phyloP scores from a whole-genome alignment of 768 basidiomycete species.

The Kwoniella europaea region DNA sequence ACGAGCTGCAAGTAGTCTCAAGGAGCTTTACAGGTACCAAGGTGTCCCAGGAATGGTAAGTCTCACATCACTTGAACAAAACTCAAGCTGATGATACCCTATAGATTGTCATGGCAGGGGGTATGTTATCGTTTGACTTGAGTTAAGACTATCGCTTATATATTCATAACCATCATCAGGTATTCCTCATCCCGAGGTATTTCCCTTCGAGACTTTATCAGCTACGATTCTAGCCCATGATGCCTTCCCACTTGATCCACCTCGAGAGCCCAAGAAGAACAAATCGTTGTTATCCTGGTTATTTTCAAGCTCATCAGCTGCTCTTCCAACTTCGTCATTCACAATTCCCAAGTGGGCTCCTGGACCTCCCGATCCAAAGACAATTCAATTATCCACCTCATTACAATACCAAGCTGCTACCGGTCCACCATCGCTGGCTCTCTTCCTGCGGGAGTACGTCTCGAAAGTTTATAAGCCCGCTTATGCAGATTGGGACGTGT shows the following conservation, averaged over 20 bases:
- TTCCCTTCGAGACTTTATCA: conserved; percentile 66
- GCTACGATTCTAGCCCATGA: conserved; percentile 65
- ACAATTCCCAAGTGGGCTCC: conserved; percentile 69
- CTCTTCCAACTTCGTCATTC: conserved; percentile 63
- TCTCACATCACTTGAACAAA: neutral
- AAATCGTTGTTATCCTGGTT: conserved; percentile 53
- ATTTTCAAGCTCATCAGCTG: conserved; percentile 39
- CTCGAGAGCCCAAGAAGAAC: conserved; percentile 42
- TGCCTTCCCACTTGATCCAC: conserved; percentile 62
- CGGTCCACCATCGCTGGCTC: conserved; percentile 67
- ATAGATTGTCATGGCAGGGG: conserved; percentile 70
- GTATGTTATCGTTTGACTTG: conserved; percentile 40
- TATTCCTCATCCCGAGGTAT: conserved; percentile 70
- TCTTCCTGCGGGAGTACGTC: conserved; percentile 68
- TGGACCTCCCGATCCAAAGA: conserved; percentile 60
- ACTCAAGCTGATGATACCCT: conserved; percentile 60
- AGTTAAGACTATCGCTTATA: neutral
- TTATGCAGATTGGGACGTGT: conserved; percentile 67
- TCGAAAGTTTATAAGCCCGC: conserved; percentile 62
- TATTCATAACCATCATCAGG: neutral
- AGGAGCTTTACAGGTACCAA: conserved; percentile 70
- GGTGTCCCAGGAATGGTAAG: conserved; percentile 61
- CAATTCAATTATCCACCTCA: conserved; percentile 67
- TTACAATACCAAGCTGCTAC: conserved; percentile 72
- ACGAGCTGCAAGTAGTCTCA: conserved; percentile 67